These are phyloP conservation scores for Xylaria curta DNA, from an alignment of 495 filamentous ascomycete species.

Conservation along the genomic window DNA sequence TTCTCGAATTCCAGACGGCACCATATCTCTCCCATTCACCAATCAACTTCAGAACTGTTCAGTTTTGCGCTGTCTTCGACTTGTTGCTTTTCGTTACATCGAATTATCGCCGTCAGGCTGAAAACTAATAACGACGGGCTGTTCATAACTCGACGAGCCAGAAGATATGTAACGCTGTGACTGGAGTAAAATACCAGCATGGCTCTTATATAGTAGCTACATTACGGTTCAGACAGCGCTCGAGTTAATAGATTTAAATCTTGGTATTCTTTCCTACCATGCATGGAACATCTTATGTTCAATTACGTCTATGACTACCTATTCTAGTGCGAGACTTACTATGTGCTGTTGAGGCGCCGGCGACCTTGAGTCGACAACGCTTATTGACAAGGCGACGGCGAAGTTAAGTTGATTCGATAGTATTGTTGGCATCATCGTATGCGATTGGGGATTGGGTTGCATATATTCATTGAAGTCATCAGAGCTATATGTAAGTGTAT, in stretches of 20 bases:
- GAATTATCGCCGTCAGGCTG: background rate
- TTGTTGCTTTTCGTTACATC: background rate
- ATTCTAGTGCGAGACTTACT: background rate
- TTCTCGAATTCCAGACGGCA: background rate
- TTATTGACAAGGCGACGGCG: background rate
- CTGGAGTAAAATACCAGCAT: background rate
- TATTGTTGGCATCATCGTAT: background rate
- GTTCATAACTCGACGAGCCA: background rate
- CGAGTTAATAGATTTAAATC: background rate
- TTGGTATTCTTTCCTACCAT: background rate
- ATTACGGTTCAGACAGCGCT: background rate
- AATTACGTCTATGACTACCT: conserved; percentile 2
- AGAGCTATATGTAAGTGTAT: background rate
- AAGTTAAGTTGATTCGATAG: background rate
- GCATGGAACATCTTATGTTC: background rate
- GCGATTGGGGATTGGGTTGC: background rate
- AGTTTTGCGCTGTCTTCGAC: background rate
- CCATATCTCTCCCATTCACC: background rate
- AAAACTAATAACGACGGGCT: background rate
- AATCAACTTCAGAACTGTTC: background rate
- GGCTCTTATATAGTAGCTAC: background rate
- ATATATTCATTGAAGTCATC: background rate
- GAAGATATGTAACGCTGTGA: background rate
- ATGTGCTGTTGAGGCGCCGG: too few species aligned
- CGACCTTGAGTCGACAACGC: background rate